Percentiles rank a stretch among this genome's conserved stretches.
phyloP scores from a whole-genome alignment of 2,329 filamentous ascomycete genomes.

The Aspergillus hiratsukae region DNA sequence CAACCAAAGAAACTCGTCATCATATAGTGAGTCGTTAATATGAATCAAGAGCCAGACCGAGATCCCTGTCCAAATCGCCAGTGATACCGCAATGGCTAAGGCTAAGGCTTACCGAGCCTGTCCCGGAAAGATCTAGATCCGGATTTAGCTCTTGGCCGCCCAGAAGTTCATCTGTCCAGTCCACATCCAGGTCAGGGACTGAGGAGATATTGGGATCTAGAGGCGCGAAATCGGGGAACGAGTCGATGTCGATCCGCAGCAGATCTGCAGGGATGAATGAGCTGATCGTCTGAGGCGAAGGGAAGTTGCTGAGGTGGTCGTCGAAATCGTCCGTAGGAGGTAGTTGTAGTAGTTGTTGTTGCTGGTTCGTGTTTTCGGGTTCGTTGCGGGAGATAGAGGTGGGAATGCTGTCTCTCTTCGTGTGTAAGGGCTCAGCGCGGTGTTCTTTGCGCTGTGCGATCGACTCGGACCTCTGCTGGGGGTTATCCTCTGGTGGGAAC shows the following conservation, averaged over 20 bases:
- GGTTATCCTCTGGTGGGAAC: conserved; percentile 1
- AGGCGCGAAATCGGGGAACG: conserved; percentile 15
- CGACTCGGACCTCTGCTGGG: not conserved
- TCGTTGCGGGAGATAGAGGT: not conserved
- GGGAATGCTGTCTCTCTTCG: conserved; percentile 1
- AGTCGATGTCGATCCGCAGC: conserved; percentile 23
- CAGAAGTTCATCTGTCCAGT: conserved; percentile 31
- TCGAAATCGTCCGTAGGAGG: conserved; percentile 21
- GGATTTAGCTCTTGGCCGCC: conserved; percentile 15
- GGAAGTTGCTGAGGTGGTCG: conserved; percentile 15
- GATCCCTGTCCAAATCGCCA: conserved; percentile 35
- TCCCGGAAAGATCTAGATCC: conserved; percentile 10
- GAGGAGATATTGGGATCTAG: conserved; percentile 5
- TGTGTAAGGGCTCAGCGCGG: not conserved
- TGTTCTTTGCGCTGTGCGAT: not conserved
- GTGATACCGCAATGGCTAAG: conserved; percentile 25
- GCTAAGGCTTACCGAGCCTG: conserved; percentile 3
- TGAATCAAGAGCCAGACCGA: conserved; percentile 22
- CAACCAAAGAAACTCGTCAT: not conserved
- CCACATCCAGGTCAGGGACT: conserved; percentile 20
- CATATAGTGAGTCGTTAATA: not conserved
- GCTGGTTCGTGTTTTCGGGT: not conserved
- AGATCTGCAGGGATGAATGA: conserved; percentile 16
- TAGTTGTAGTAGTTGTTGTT: conserved; percentile 12
- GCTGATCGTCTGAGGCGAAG: conserved; percentile 5